Evolutionary conservation across 352 stramenopile genomes (phyloP), one percentile per base, ranked within the genome.

Genomic region (Phytopythium delawarense): DNA sequence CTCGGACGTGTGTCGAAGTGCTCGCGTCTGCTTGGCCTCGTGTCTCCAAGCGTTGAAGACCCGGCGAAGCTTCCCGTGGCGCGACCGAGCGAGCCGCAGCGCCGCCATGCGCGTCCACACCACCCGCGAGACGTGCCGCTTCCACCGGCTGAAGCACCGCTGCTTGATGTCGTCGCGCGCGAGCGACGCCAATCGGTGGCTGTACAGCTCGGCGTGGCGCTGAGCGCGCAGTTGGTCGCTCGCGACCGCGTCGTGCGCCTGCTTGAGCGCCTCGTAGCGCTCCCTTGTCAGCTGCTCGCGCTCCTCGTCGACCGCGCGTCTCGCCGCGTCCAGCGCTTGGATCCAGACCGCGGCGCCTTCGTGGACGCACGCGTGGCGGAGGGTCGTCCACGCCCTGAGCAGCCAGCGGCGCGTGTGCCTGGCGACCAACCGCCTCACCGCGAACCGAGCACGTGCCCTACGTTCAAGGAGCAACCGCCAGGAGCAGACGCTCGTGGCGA

Each of bases 231-330:
- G 12, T 16, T 49, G 37, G 15, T 52, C 55, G 15, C 40, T 25
- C 23, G 8, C 40, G 6, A 2, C 16, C 18, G 42, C 37, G 25
- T 39, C 25, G 39, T 61, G 39, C 28, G 40, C n/a, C 23, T 61
- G 34, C 16, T 34, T 23, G 5, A 61, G 37, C 18, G 42, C 39
- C 7, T 12, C 28, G 25, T 49, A 23, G 0, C 40, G 55, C 12
- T 51, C 39, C 9, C 2, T 4, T 9, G n/a, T 25, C 28, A 61
- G 55, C 42, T 52, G 55, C 23, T 40, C 55, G 39, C 23, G 37
- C 55, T 61, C 55, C 18, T 61, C 55, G 28, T 61, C 40, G 12
- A 61, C 37, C 4, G 55, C 55, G 4, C 30, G 39, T 6, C 55
- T 42, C 32, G 55, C 55, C 12, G 55, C 23, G n/a, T 50, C 40